Base-by-base conservation (phyloP, 768 basidiomycete species). In the Kwoniella mangroviensis region DNA sequence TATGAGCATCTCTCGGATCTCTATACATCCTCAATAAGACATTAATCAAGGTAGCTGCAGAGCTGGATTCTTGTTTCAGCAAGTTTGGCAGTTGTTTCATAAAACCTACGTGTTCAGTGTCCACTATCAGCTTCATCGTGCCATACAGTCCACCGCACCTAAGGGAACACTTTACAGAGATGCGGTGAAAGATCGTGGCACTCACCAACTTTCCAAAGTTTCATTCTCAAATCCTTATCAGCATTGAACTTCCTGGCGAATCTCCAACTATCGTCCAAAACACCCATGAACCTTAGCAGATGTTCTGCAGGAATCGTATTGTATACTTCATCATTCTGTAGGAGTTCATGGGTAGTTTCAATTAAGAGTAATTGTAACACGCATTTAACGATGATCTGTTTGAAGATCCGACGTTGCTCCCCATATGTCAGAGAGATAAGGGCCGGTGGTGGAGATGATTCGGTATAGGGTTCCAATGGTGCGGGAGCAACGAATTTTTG, bases 331-430 rank as follows among this genome's bases (percentile, higher is more conserved):
- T 93, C 87, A 79, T 96, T 98, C 69, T 94, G 92, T 41, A 99
- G 87, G 24, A 99, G 86, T 74, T 98, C 97, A 78, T 94, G 94
- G 2, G 95, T 96, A 7, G 93, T 98, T 85, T 99, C 97, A 73
- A 99, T 98, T 45, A 99, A 87, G 64, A 98, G 86, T 22, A 99
- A 85, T 77, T 99, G 97, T 40, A 99, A 88, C 22, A 99, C 97
- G 82, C 97, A 99, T 91, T 98, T 98, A 74, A 98, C 94, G 71
- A 99, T 98, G 84, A 99, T 98, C 83, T 98, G 97, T 81, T 94
- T 92, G 89, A 99, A 99, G 65, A 92, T 88, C 53, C 90, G 88
- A 55, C 92, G 89, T 64, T 94, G 90, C 73, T 91, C 91, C 62
- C 84, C 86, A 54, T 76, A 79, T 19, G 81, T 77, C 51, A 83